Evolutionary conservation across 768 basidiomycete genomes (phyloP).

Genomic region (Mycena chlorophos): DNA sequence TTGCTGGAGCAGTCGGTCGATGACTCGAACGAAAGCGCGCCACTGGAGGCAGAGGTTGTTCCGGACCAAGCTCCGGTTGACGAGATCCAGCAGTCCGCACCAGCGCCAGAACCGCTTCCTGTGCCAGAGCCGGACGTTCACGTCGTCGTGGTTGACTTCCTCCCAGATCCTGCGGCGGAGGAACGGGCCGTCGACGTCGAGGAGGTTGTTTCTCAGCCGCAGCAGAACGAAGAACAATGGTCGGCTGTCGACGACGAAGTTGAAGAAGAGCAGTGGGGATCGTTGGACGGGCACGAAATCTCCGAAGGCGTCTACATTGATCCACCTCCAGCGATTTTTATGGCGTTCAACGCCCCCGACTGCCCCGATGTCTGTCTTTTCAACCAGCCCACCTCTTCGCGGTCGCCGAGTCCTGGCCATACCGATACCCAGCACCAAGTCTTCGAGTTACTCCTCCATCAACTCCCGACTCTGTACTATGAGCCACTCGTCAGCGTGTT

Average conservation of each 20-base stretch:
- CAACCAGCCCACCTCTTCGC: constrained; percentile 46
- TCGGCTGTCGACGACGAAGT: constrained; percentile 25
- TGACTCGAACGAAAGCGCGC: too few relatives aligned
- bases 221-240: too few relatives aligned
- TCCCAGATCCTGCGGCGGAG: constrained; percentile 39
- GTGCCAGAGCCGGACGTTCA: too few relatives aligned
- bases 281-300: constrained; percentile 61
- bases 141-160: too few relatives aligned
- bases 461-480: constrained; percentile 72
- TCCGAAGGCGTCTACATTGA: constrained; percentile 73
- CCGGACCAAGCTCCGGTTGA: too few relatives aligned
- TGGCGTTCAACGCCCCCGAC: constrained; percentile 43
- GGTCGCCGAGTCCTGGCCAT: constrained; percentile 27
- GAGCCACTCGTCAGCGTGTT: constrained; percentile 72
- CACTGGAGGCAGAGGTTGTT: too few relatives aligned
- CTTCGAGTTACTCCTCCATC: constrained; percentile 54
- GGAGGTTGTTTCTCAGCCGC: too few relatives aligned
- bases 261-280: too few relatives aligned
- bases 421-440: constrained; percentile 19
- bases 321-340: constrained; percentile 68
- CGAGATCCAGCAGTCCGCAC: too few relatives aligned
- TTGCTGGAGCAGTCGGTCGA: too few relatives aligned
- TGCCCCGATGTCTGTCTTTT: constrained; percentile 52
- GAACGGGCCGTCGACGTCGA: neutral
- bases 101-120: too few relatives aligned